Percentiles rank a stretch among this genome's conserved stretches.
These are phyloP conservation scores for Oryza officinalis DNA, from an alignment of 176 grass and related monocot genomes.

Conservation along the genomic window DNA sequence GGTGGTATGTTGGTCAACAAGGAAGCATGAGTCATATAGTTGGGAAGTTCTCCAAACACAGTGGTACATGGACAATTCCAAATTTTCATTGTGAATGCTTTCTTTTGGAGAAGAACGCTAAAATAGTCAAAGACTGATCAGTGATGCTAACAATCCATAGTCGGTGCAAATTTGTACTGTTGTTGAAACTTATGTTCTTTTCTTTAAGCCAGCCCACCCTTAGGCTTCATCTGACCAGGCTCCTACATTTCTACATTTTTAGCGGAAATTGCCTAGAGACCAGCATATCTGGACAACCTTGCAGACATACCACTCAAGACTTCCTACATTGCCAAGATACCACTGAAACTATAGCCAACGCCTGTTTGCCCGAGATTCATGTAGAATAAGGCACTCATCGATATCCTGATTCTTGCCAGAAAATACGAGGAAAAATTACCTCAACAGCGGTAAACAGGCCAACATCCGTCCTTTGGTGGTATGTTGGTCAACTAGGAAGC, in stretches of 20 bases:
- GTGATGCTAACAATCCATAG: background rate
- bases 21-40: background rate
- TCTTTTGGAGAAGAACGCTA: background rate
- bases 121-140: background rate
- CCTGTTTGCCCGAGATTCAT: too few species aligned
- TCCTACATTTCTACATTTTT: background rate
- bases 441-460: background rate
- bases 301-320: background rate
- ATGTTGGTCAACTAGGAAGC: background rate
- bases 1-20: background rate
- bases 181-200: background rate
- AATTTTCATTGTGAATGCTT: background rate
- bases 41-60: background rate
- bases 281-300: slow-evolving; percentile 3
- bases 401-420: too few species aligned
- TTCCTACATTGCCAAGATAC: background rate
- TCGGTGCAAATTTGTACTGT: background rate
- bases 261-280: background rate
- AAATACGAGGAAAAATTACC: too few species aligned
- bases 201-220: background rate
- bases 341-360: too few species aligned
- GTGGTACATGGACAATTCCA: background rate
- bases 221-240: background rate
- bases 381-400: too few species aligned
- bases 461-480: background rate